phyloP scores from a whole-genome alignment of 176 grass and related monocot genomes.

The Lolium perenne region DNA sequence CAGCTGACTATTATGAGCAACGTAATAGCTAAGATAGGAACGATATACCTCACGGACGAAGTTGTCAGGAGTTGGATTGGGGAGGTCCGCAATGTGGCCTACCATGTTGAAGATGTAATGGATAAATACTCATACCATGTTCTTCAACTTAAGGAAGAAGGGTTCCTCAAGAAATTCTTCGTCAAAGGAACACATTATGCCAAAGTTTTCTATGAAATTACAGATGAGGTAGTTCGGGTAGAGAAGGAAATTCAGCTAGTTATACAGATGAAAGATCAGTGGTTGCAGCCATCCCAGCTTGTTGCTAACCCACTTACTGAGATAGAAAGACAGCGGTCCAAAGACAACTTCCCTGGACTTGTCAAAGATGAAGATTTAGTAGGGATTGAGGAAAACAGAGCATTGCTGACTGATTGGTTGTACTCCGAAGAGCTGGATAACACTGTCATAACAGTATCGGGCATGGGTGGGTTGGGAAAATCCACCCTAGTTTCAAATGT shows the following conservation, averaged over 20 bases:
- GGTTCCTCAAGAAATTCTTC: slow-evolving; percentile 47
- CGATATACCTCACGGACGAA: slow-evolving; percentile 36
- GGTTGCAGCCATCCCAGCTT: slow-evolving; percentile 46
- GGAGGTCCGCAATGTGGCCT: slow-evolving; percentile 44
- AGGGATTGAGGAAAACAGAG: slow-evolving; percentile 40
- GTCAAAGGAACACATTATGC: slow-evolving; percentile 45
- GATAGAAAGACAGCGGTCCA: slow-evolving; percentile 38
- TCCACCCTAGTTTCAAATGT: slow-evolving; percentile 51
- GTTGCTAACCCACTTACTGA: slow-evolving; percentile 8
- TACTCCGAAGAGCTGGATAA: slow-evolving; percentile 37
- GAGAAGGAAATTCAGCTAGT: slow-evolving; percentile 39
- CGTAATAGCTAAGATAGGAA: slow-evolving; percentile 13
- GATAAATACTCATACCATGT: slow-evolving; percentile 47
- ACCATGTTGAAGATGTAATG: slow-evolving; percentile 51
- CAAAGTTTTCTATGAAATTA: slow-evolving; percentile 38
- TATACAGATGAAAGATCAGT: slow-evolving; percentile 41
- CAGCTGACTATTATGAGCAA: slow-evolving; percentile 27
- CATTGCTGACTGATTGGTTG: slow-evolving; percentile 28
- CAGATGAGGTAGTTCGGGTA: slow-evolving; percentile 20
- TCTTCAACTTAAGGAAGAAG: slow-evolving; percentile 40
- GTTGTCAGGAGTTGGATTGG: slow-evolving; percentile 41
- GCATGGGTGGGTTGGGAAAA: slow-evolving; percentile 56
- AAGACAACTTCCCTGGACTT: slow-evolving; percentile 43
- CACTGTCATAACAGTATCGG: slow-evolving; percentile 43
- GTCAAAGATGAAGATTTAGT: slow-evolving; percentile 55